phyloP scores from a whole-genome alignment of 108 stramenopile genomes.

The Stephanodiscus minutulus region DNA sequence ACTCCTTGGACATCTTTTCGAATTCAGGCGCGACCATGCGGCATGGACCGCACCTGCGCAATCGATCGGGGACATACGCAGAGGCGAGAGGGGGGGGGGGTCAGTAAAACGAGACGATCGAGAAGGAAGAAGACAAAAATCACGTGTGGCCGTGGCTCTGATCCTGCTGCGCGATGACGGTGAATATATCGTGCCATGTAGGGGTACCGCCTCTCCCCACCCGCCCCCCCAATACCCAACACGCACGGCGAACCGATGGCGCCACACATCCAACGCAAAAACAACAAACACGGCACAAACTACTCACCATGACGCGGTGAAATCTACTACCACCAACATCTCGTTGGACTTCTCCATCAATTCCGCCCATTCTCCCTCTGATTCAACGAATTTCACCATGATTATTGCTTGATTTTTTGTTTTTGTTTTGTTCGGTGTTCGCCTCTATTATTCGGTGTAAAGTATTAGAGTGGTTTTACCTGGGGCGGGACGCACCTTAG shows the following conservation, averaged over 20 bases:
- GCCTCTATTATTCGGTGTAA: too few relatives aligned
- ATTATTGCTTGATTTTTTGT: too few relatives aligned
- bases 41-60: constrained; percentile 73
- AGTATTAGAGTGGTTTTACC: too few relatives aligned
- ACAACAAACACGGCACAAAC: neutral
- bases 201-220: neutral
- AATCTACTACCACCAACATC: constrained; percentile 83
- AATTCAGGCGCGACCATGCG: constrained; percentile 84
- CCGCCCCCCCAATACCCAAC: constrained; percentile 1
- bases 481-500: too few relatives aligned
- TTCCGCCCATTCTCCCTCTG: constrained; percentile 55
- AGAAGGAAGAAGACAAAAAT: neutral
- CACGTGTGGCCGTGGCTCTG: neutral
- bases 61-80: too few relatives aligned
- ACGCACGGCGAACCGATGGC: neutral
- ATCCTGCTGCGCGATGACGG: neutral
- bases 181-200: neutral
- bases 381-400: constrained; percentile 56
- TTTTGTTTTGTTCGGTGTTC: too few relatives aligned
- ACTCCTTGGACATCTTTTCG: constrained; percentile 68
- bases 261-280: neutral
- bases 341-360: constrained; percentile 75
- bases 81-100: neutral
- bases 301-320: constrained; percentile 86
- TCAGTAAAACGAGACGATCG: neutral